Evolutionary conservation across 1,284 basidiomycete species (phyloP).

Genomic region (Irpex sp.): DNA sequence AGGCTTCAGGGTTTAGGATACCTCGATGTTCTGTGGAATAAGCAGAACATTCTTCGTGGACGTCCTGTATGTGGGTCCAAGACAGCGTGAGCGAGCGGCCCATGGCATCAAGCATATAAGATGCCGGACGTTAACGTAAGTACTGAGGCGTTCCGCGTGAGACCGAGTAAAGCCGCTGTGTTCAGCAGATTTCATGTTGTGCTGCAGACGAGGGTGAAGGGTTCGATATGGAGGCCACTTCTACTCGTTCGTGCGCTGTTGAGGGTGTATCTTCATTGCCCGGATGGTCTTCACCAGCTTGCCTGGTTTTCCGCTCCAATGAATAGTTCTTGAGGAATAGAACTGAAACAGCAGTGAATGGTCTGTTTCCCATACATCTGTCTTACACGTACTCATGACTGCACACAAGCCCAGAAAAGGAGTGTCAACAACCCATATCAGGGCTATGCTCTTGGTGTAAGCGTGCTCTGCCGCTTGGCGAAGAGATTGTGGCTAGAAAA

Average conservation of each 20-base stretch:
- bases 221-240: not conserved
- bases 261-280: not conserved
- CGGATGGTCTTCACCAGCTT: not conserved
- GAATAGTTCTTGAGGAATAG: slow-evolving; percentile 15
- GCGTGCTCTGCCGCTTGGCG: slow-evolving; percentile 53
- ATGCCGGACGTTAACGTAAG: no score
- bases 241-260: not conserved
- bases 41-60: not conserved
- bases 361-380: no score
- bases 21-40: no score
- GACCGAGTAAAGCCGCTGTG: no score
- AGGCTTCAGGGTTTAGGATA: not conserved
- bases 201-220: not conserved
- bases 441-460: slow-evolving; percentile 57
- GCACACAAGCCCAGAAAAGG: slow-evolving; percentile 48
- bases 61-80: not conserved
- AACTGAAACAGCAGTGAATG: not conserved
- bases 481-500: slow-evolving; percentile 13
- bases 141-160: no score
- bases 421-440: slow-evolving; percentile 63
- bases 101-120: no score
- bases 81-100: no score
- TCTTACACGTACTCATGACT: slow-evolving; percentile 40
- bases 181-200: not conserved
- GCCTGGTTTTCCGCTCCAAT: slow-evolving; percentile 2